phyloP scores from a whole-genome alignment of 2,329 filamentous ascomycete genomes.

The Dactylella cylindrospora region DNA sequence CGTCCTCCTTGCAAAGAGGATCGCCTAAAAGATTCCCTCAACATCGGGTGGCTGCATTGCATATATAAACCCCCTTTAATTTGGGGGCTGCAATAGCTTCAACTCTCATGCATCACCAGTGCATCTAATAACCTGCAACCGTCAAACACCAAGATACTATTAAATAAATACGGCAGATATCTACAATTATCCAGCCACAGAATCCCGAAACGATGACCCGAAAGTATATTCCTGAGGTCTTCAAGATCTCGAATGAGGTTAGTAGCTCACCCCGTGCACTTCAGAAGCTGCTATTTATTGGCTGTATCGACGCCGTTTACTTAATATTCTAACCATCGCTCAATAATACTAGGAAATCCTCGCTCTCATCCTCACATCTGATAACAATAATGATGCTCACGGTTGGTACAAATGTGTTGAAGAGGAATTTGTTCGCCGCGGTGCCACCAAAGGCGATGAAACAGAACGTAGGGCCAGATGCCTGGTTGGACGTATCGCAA shows the following conservation, averaged over 20 bases:
- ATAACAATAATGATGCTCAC: background rate
- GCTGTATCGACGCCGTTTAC: background rate
- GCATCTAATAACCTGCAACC: too few species aligned
- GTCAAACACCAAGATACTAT: too few species aligned
- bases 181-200: too few species aligned
- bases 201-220: too few species aligned
- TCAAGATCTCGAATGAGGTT: slow-evolving; percentile 15
- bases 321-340: too few species aligned
- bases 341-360: slow-evolving; percentile 32
- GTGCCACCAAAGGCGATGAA: slow-evolving; percentile 9
- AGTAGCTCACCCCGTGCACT: background rate
- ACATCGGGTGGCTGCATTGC: too few species aligned
- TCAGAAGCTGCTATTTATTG: background rate
- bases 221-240: slow-evolving; percentile 6
- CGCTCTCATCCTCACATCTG: slow-evolving; percentile 8
- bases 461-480: slow-evolving; percentile 1
- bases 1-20: too few species aligned
- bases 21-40: too few species aligned
- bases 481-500: slow-evolving; percentile 8
- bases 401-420: slow-evolving; percentile 6
- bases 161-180: too few species aligned
- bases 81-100: too few species aligned
- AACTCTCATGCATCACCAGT: too few species aligned
- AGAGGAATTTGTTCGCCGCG: slow-evolving; percentile 12
- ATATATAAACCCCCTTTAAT: too few species aligned